Base-by-base conservation (phyloP, 805 yeast genomes). In the Barnettozyma populi region DNA sequence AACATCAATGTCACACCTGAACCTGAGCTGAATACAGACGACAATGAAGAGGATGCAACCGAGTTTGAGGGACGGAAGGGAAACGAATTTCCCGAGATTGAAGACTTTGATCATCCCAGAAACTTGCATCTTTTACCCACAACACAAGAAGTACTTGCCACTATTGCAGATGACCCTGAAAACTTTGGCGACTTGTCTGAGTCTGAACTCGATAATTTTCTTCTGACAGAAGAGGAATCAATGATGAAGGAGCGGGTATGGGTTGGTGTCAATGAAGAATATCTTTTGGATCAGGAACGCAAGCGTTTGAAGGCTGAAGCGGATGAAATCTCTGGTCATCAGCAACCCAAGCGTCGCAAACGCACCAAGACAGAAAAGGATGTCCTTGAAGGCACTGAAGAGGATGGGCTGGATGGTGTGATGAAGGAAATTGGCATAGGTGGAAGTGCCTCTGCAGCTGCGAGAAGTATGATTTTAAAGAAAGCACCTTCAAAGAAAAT, bases 231-330 rank as follows among this genome's bases (percentile, higher is more conserved):
- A 46, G 89, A 83, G 44, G 97, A 90, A 52, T 74, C 82, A 10
- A 74, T 69, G 48, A 62, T 84, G 53, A 94, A 92, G 64, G 90
- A 89, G 55, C 74, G 85, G 50, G 79, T 90, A 3, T 94, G 99
- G 98, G 81, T 86, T 46, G 90, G 94, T 2, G 73, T 88, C 36
- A 90, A 95, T 65, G 86, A 86, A 50, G 98, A 90, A 25, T 94
- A 79, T 61, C 68, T 94, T 47, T 63, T 88, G 8, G 94, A 85
- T 42, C 96, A 89, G 65, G 97, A 92, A 57, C 79, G 80, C 56
- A 90, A 88, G 60, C 71, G 90, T 52, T 71, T 92, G 50, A 88
- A 90, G 62, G 75, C 76, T 45, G 96, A 90, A 62, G 94, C 96
- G 0, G 98, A 94, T 67, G 80, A 78, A 50, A 77, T 87, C 27